These are phyloP conservation scores for Pharus latifolius DNA, from an alignment of 176 grass and related monocot genomes.

Conservation along the genomic window DNA sequence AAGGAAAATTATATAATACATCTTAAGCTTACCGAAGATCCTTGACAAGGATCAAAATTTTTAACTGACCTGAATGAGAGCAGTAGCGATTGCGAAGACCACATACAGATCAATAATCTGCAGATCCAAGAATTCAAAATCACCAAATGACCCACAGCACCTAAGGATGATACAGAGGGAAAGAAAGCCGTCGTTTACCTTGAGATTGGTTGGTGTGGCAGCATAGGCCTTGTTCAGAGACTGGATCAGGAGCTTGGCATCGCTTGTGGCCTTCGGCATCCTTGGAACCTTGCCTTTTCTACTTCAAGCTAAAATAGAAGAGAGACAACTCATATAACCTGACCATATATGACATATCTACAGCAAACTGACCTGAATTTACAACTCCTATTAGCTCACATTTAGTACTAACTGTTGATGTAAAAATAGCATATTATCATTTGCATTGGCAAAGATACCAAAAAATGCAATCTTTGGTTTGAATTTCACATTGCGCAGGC, in stretches of 20 bases:
- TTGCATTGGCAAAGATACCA: no score
- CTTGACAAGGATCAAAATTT: background rate
- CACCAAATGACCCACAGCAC: background rate
- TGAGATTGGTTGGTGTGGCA: conserved; percentile 73
- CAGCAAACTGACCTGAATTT: no score
- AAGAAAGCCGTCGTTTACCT: conserved; percentile 2
- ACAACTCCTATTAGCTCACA: no score
- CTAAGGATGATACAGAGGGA: background rate
- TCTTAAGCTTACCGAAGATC: background rate
- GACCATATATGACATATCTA: no score
- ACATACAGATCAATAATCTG: conserved; percentile 90
- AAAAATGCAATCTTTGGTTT: no score
- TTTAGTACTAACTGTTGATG: no score
- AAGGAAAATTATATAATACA: no score
- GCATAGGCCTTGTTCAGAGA: conserved; percentile 71
- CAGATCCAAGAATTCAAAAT: background rate
- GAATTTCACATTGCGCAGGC: no score
- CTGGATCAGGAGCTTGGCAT: conserved; percentile 64
- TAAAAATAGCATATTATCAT: no score
- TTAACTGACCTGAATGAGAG: conserved; percentile 46
- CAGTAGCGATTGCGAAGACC: conserved; percentile 46
- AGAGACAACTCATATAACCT: background rate
- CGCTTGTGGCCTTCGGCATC: conserved; percentile 52
- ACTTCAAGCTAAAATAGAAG: background rate
- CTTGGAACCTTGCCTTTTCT: background rate